Evolutionary conservation across 2,329 filamentous ascomycete species (phyloP).

Genomic region (Aspergillus transmontanensis): DNA sequence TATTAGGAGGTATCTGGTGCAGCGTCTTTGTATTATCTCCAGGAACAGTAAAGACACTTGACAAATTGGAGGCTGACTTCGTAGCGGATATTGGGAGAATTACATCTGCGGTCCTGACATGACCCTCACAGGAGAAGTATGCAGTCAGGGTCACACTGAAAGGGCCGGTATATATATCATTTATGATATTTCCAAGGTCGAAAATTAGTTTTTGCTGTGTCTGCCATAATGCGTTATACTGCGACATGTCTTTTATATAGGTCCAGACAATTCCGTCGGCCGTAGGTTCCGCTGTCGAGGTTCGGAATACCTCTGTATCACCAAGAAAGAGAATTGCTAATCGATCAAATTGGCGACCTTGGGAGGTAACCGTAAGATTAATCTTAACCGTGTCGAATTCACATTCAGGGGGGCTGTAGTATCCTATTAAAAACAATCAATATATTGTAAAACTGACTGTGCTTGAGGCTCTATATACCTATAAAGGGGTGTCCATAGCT

Average conservation of each 20-base stretch:
- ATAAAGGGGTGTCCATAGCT: conserved; percentile 76
- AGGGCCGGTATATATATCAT: conserved; percentile 69
- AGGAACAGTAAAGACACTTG: not conserved
- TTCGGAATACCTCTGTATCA: conserved; percentile 79
- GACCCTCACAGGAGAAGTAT: not conserved
- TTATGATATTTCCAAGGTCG: conserved; percentile 73
- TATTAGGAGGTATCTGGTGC: conserved; percentile 54
- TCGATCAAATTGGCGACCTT: conserved; percentile 75
- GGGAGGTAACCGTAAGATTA: conserved; percentile 73
- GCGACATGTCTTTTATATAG: conserved; percentile 77
- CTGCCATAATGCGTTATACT: conserved; percentile 69
- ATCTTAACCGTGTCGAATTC: conserved; percentile 74
- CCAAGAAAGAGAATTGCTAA: conserved; percentile 74
- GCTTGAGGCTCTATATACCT: conserved; percentile 53
- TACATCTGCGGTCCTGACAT: not conserved
- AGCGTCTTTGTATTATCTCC: conserved; percentile 35
- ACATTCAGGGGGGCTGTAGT: conserved; percentile 43
- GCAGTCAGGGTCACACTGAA: conserved; percentile 65
- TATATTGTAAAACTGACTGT: not conserved
- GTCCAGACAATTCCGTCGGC: conserved; percentile 71
- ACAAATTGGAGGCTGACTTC: not conserved
- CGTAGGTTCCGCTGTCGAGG: conserved; percentile 79
- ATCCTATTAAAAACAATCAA: not conserved
- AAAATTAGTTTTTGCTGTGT: conserved; percentile 74
- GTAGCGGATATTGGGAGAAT: not conserved